Conservation (phyloP, 768 basidiomycete genomes). For the Melanogaster broomeanus region DNA sequence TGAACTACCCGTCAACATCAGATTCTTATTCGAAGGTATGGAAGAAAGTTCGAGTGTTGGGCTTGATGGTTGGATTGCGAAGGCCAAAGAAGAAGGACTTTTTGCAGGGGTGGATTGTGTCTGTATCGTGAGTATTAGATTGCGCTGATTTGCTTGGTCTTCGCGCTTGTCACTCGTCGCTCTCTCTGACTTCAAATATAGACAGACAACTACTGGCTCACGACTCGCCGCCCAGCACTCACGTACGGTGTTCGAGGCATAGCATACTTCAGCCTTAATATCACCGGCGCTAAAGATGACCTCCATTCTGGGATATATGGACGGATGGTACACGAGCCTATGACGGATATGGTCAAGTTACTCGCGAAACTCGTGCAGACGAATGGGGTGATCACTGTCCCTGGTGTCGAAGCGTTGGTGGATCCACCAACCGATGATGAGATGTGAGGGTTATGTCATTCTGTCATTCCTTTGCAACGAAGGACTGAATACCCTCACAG, state of each 20-base stretch:
- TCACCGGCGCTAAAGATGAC: conserved; percentile 81
- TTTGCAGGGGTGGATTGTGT: conserved; percentile 84
- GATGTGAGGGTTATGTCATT: too few relatives aligned
- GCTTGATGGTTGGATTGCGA: conserved; percentile 77
- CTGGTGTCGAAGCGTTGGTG: conserved; percentile 84
- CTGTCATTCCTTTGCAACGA: too few relatives aligned
- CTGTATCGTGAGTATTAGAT: conserved; percentile 65
- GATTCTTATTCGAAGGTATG: conserved; percentile 92
- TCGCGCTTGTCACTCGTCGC: too few relatives aligned
- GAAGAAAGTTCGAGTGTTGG: conserved; percentile 88
- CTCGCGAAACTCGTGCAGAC: conserved; percentile 78
- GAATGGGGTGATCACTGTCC: conserved; percentile 75
- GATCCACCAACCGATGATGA: conserved; percentile 58
- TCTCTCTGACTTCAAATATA: conserved; percentile 30
- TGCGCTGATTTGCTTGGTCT: not conserved
- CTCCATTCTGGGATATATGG: conserved; percentile 89
- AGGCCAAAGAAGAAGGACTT: conserved; percentile 68
- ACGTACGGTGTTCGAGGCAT: conserved; percentile 87
- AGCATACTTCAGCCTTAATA: conserved; percentile 74
- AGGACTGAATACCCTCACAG: too few relatives aligned
- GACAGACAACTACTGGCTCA: conserved; percentile 93
- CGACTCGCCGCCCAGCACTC: conserved; percentile 67
- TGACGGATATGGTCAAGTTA: conserved; percentile 82
- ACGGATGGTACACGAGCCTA: conserved; percentile 76
- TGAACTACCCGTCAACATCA: conserved; percentile 83